Evolutionary conservation across 768 basidiomycete species (phyloP).

Genomic region (Boletus edulis): DNA sequence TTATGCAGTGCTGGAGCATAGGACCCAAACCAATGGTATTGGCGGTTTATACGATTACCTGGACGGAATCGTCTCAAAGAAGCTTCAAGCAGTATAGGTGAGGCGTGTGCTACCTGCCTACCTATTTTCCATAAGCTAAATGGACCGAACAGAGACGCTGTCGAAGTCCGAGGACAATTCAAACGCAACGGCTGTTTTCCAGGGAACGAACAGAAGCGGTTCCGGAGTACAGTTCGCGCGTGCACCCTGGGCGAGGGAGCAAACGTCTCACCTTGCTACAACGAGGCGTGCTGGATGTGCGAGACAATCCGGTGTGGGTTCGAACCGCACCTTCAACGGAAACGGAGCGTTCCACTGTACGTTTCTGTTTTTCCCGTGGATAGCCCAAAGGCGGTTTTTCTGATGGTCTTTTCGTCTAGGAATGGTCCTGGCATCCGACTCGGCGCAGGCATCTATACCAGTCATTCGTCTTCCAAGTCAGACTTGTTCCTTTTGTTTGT

Average conservation of each 20-base stretch:
- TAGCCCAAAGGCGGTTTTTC: not conserved
- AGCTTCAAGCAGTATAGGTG: constrained; percentile 21
- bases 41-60: constrained; percentile 22
- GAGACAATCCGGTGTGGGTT: constrained; percentile 24
- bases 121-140: not conserved
- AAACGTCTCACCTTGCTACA: constrained; percentile 15
- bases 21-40: constrained; percentile 8
- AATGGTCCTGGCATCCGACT: constrained; percentile 19
- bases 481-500: not conserved
- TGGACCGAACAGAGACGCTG: constrained; percentile 5
- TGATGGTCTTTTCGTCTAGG: constrained; percentile 5
- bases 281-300: constrained; percentile 14
- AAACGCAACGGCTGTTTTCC: not conserved
- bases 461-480: constrained; percentile 22
- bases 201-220: constrained; percentile 25
- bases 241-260: constrained; percentile 22
- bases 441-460: constrained; percentile 27
- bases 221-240: constrained; percentile 20
- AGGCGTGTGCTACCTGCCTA: not conserved
- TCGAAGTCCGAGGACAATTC: constrained; percentile 15
- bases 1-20: constrained; percentile 9
- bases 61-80: constrained; percentile 8
- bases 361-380: not conserved
- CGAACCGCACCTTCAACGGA: constrained; percentile 18
- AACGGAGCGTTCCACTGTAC: constrained; percentile 11